Evolutionary conservation across 2,329 filamentous ascomycete species (phyloP).

Genomic region (Neonectria hederae): DNA sequence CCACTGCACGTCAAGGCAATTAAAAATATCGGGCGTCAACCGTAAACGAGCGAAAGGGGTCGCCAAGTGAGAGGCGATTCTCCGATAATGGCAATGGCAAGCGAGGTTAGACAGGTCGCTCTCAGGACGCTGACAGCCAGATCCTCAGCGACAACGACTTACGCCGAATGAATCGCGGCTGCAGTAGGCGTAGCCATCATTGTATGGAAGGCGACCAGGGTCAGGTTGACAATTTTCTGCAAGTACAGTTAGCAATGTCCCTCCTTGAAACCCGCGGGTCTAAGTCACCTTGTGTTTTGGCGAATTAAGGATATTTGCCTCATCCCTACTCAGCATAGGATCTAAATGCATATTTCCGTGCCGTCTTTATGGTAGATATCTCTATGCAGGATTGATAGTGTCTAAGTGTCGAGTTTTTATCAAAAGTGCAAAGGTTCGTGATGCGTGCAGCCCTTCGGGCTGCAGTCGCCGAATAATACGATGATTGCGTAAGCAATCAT

Average conservation of each 20-base stretch:
- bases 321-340: conserved; percentile 22
- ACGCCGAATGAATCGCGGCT: conserved; percentile 63
- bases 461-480: too few species aligned
- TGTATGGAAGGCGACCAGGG: conserved; percentile 65
- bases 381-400: background rate
- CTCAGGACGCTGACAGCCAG: conserved; percentile 58
- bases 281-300: conserved; percentile 7
- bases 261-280: too few species aligned
- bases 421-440: background rate
- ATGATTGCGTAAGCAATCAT: too few species aligned
- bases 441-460: too few species aligned
- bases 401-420: background rate
- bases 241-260: background rate
- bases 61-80: conserved; percentile 61
- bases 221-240: conserved; percentile 62
- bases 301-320: conserved; percentile 17
- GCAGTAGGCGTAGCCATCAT: conserved; percentile 67
- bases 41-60: conserved; percentile 62
- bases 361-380: conserved; percentile 9
- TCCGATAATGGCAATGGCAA: conserved; percentile 34
- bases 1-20: conserved; percentile 56
- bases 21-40: conserved; percentile 63
- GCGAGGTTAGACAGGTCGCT: conserved; percentile 60
- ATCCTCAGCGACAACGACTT: conserved; percentile 61
- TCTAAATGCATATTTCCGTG: conserved; percentile 17